Percentiles rank a stretch among this genome's conserved stretches.
phyloP scores from a whole-genome alignment of 176 grass and related monocot genomes.

The Typha latifolia region DNA sequence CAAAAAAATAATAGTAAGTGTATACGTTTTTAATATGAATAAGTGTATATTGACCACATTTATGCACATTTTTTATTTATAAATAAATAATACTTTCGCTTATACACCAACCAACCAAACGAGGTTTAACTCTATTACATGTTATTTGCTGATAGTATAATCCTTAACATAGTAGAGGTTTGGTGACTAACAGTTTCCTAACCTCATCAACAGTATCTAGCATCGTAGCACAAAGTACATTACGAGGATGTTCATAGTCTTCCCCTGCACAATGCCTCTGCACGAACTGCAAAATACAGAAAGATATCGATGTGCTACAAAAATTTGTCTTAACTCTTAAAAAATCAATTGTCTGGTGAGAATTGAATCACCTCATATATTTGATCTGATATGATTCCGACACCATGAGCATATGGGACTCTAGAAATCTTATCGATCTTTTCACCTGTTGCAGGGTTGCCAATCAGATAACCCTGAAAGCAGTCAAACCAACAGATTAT shows the following conservation, averaged over 20 bases:
- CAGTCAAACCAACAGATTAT: not conserved
- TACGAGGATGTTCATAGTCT: no score
- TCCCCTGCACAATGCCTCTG: no score
- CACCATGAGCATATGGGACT: conserved; percentile 29
- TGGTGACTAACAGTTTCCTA: not conserved
- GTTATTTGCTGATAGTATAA: not conserved
- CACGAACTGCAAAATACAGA: not conserved
- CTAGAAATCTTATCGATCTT: conserved; percentile 13
- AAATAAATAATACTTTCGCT: no score
- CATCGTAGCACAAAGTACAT: conserved; percentile 1
- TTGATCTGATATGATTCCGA: conserved; percentile 59
- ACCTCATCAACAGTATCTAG: not conserved
- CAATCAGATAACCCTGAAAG: conserved; percentile 43
- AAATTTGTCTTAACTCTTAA: not conserved
- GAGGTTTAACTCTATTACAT: not conserved
- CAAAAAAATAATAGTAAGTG: not conserved
- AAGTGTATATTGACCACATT: no score
- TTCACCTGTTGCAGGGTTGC: conserved; percentile 30
- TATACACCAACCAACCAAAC: no score
- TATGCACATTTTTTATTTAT: no score
- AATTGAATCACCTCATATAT: conserved; percentile 14
- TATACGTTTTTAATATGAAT: no score
- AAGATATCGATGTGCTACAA: not conserved
- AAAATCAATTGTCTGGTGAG: not conserved
- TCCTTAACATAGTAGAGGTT: not conserved